Evolutionary conservation across 2,329 filamentous ascomycete genomes (phyloP), one percentile per base, ranked within the genome.

Genomic region (Parastagonospora avenae): DNA sequence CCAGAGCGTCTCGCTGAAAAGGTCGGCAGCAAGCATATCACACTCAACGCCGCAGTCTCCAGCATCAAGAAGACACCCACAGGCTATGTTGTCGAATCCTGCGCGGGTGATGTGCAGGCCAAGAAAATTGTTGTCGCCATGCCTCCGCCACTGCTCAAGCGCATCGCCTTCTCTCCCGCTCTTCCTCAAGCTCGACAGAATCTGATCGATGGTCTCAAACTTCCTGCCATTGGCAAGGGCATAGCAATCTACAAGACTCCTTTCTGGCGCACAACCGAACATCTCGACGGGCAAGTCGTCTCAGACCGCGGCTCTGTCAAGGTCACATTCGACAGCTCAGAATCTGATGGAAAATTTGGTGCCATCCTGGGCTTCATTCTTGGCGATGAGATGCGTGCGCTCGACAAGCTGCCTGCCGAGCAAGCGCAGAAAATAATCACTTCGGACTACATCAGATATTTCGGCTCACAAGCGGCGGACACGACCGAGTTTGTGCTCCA

Each of bases 171-270:
- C 63, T 44, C 63, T 0, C 83, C 83, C 0, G 48, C 71, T 0
- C 72, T 86, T 1, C 78, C 79, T 0, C 29, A 57, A 0, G 52
- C 59, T 2, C 82, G 81, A 55, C 60, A 64, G n/a, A 61, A 68
- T 0, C 63, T 77, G 37, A 55, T 68, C 10, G 58, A 74, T 2
- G 68, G 74, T 0, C 73, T 72, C 5, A 63, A 55, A 0, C 75
- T 78, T 33, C 80, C 81, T 2, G 78, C 78, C 52, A 82, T 82
- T 57, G 77, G 75, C 42, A 85, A 85, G 62, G 76, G 76, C 5
- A 80, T 84, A 45, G 59, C 79, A 8, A 68, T 76, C 28, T 83
- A 78, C 63, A 48, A 64, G 0, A 61, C 62, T 4, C 76, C 80
- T 0, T 83, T 77, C 63, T 84, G 82, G 82, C 62, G 71, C 1